Percentiles rank a stretch among this genome's conserved stretches.
These are phyloP conservation scores for Globisporangium yorkense DNA, from an alignment of 352 stramenopile genomes.

Conservation along the genomic window DNA sequence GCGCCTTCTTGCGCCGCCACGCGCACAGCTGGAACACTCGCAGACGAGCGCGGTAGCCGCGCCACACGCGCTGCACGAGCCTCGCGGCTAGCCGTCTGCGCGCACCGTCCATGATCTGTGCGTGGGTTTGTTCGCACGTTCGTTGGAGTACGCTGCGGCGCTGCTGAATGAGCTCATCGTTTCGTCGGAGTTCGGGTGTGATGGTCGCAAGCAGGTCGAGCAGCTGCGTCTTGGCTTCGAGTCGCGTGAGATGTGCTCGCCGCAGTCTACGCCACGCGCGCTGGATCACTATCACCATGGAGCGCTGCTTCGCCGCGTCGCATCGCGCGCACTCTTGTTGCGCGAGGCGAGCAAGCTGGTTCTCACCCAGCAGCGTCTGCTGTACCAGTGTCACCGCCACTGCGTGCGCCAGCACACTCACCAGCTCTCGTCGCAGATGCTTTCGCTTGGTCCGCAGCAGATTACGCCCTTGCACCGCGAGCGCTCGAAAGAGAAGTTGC, in stretches of 20 bases:
- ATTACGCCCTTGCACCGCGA: constrained; percentile 8
- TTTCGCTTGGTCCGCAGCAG: constrained; percentile 6
- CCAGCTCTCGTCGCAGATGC: constrained; percentile 3
- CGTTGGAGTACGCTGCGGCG: constrained; percentile 2
- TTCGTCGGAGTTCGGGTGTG: constrained; percentile 10
- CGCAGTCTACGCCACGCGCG: constrained; percentile 18
- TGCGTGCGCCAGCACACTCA: background rate
- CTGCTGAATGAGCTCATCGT: constrained; percentile 12
- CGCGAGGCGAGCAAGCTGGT: background rate
- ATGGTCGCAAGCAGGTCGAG: constrained; percentile 20
- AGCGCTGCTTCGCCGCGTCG: background rate
- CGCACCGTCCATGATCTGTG: constrained; percentile 10
- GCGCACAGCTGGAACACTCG: constrained; percentile 20
- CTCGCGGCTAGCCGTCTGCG: constrained; percentile 23
- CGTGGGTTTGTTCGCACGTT: constrained; percentile 1
- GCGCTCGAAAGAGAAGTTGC: constrained; percentile 1
- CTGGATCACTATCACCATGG: constrained; percentile 18
- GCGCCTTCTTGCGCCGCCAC: constrained; percentile 17
- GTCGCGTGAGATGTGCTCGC: constrained; percentile 3
- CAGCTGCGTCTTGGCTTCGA: constrained; percentile 22
- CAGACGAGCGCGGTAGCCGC: constrained; percentile 30
- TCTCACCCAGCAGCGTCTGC: constrained; percentile 1
- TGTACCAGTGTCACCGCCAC: background rate
- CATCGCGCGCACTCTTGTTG: background rate
- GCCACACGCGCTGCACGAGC: constrained; percentile 51